Base-by-base conservation (phyloP, 2,329 filamentous ascomycete genomes). In the Rhynchosporium graminicola region DNA sequence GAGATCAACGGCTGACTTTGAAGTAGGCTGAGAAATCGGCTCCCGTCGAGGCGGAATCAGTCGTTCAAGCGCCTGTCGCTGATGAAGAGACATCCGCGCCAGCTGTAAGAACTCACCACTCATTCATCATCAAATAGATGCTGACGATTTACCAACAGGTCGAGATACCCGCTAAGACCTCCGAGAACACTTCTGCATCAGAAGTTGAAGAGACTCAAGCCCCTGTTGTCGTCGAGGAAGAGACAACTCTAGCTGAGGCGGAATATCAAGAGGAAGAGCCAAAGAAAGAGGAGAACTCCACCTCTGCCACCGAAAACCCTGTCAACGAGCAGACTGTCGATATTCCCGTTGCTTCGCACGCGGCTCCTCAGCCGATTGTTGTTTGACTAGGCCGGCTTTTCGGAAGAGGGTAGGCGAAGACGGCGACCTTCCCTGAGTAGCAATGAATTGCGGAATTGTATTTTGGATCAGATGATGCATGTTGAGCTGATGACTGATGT, bases 321-420 rank as follows among this genome's bases (percentile, higher is more conserved):
- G 31, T 51, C 29, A 33, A n/a, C 3, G 48, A 51, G 13, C 48
- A 51, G 48, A 51, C 48, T 31, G 28, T 51, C n/a, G 48, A 51
- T 20, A 51, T 51, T 31, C 48, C 48, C 9, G 48, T 51, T 20
- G 48, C 48, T 31, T 51, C 48, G 48, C 48, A 51, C n/a, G 26
- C 52, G 47, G 45, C 62, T 13, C 59, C 50, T 10, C 51, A 62
- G 40, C 60, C 64, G 9, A 64, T 66, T 63, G 50, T 62, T 3
- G 62, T 60, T 52, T 66, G 62, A 66, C 57, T 62, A 57, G 59
- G 57, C 57, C 58, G 48, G 62, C 60, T 56, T 13, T 26, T 31
- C 33, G 40, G 51, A 20, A 28, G 38, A 31, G 43, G 45, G 43
- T 56, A 57, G 59, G 51, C 15, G 33, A 57, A 59, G 31, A 31